Evolutionary conservation across 805 yeast species (phyloP).

Genomic region (Lachancea sp.): DNA sequence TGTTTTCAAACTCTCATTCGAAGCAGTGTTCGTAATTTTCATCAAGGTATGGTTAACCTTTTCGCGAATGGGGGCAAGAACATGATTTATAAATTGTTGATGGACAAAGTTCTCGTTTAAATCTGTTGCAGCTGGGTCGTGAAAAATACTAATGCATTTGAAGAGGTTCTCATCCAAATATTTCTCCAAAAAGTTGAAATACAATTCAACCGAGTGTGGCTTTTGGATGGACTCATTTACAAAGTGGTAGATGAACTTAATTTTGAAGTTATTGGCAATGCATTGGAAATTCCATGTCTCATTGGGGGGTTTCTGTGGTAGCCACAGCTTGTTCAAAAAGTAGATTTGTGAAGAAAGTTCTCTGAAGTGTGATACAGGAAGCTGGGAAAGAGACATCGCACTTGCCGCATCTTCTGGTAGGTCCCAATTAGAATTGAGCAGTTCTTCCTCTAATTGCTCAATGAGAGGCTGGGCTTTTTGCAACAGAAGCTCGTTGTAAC

Average conservation of each 20-base stretch:
- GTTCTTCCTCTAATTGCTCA: constrained; percentile 13
- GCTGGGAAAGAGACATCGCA: background rate
- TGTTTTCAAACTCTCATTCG: constrained; percentile 35
- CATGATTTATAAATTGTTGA: constrained; percentile 35
- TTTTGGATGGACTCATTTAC: constrained; percentile 29
- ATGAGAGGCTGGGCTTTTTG: constrained; percentile 11
- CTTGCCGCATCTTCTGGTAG: constrained; percentile 10
- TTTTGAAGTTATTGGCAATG: constrained; percentile 40
- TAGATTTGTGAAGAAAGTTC: constrained; percentile 19
- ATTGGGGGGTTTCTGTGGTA: constrained; percentile 13
- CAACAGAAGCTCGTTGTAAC: background rate
- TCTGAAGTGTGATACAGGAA: constrained; percentile 13
- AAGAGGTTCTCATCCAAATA: constrained; percentile 39
- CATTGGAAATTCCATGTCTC: constrained; percentile 42
- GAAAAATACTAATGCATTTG: constrained; percentile 37
- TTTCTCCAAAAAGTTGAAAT: constrained; percentile 43
- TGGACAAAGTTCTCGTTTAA: constrained; percentile 30
- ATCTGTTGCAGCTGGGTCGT: constrained; percentile 27
- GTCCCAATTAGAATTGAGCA: constrained; percentile 31
- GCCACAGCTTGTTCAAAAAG: constrained; percentile 11
- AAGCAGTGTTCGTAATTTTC: constrained; percentile 35
- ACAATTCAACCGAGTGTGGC: constrained; percentile 46
- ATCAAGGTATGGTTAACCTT: constrained; percentile 34
- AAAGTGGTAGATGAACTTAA: constrained; percentile 52
- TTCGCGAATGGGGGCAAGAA: constrained; percentile 38